Percentiles rank a stretch among this genome's conserved stretches.
phyloP scores from a whole-genome alignment of 768 basidiomycete species.

The Royoungia palumana region DNA sequence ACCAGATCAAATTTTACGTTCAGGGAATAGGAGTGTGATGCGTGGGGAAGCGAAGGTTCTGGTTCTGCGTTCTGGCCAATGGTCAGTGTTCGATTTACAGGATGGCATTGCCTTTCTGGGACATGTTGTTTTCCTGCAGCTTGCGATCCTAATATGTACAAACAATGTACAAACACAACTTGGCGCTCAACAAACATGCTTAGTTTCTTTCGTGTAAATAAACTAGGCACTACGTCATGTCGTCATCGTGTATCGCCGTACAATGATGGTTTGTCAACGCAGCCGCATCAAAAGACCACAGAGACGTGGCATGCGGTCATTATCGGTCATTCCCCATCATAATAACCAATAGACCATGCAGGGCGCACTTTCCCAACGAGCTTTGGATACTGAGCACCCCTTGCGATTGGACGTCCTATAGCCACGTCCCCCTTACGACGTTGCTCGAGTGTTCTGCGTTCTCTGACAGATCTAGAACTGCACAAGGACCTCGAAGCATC shows the following conservation, averaged over 20 bases:
- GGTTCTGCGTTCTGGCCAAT: not conserved
- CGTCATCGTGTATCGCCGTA: conserved; percentile 10
- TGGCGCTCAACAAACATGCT: not conserved
- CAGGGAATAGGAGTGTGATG: not conserved
- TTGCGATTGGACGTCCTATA: not conserved
- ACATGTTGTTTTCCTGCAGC: conserved; percentile 20
- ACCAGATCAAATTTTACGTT: not conserved
- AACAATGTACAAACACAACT: conserved; percentile 15
- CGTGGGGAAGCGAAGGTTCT: not conserved
- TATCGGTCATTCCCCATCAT: conserved; percentile 4
- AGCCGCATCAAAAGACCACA: conserved; percentile 9
- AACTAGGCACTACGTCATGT: conserved; percentile 14
- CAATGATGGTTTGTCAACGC: conserved; percentile 4
- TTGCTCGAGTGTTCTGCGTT: not conserved
- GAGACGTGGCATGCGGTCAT: conserved; percentile 20
- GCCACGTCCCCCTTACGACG: not conserved
- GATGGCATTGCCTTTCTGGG: conserved; percentile 12
- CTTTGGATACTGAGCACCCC: not conserved
- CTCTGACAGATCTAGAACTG: not conserved
- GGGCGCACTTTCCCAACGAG: not conserved
- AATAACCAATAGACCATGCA: conserved; percentile 1
- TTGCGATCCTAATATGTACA: conserved; percentile 30
- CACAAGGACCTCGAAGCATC: conserved; percentile 1
- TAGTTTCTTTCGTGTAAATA: not conserved
- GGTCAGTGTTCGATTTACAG: conserved; percentile 1